Evolutionary conservation across 306 rosid genomes (phyloP).

Genomic region (Argentina anserina): DNA sequence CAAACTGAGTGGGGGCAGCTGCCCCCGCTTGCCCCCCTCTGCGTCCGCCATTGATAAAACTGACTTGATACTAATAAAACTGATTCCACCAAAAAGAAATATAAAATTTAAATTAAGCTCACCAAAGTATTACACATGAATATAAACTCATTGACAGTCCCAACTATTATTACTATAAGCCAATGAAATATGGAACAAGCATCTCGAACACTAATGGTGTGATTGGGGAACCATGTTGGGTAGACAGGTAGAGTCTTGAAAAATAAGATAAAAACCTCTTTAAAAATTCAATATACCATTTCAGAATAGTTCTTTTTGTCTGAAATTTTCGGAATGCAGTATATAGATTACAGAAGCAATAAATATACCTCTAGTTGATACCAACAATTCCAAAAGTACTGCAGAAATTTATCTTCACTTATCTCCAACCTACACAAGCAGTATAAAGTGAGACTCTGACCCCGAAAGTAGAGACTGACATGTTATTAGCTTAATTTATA

Average conservation of each 20-base stretch:
- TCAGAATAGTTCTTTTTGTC: no score
- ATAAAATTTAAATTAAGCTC: no score
- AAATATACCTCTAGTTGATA: slow-evolving; percentile 45
- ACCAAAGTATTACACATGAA: no score
- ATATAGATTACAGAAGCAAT: slow-evolving; percentile 4
- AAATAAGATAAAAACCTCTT: no score
- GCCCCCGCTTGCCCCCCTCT: no score
- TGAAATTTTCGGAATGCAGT: not conserved
- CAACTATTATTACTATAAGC: not conserved
- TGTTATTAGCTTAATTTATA: not conserved
- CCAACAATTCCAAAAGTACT: slow-evolving; percentile 65
- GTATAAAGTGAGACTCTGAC: slow-evolving; percentile 11
- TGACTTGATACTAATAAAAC: no score
- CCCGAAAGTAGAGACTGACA: not conserved
- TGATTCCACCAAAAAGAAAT: no score
- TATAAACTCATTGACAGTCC: not conserved
- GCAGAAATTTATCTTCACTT: slow-evolving; percentile 56
- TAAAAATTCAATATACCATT: no score
- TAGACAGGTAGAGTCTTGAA: not conserved
- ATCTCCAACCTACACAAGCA: slow-evolving; percentile 50
- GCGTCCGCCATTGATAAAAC: no score
- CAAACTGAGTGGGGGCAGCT: no score
- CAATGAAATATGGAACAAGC: not conserved
- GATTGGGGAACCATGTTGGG: not conserved
- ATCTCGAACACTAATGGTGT: not conserved